Evolutionary conservation across 441 rosid species (phyloP).

Genomic region (Corymbia calophylla): DNA sequence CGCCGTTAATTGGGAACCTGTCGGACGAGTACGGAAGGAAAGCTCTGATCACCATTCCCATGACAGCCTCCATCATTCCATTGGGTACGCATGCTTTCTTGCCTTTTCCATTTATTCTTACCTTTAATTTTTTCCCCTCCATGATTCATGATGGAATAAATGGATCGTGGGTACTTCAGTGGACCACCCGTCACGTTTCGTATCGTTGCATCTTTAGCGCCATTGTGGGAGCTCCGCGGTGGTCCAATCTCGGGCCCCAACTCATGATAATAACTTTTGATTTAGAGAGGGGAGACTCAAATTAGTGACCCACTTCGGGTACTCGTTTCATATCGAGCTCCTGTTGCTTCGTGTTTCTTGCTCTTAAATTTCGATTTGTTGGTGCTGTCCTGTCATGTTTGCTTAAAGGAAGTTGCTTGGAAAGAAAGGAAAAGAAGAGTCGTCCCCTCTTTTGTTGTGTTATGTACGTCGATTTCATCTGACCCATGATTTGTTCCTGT

Average conservation of each 20-base stretch:
- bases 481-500: neutral
- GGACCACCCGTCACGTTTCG: neutral
- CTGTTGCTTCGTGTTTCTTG: neutral
- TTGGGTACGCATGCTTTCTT: conserved; percentile 15
- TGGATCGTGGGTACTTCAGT: neutral
- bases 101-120: neutral
- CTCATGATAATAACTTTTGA: neutral
- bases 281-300: neutral
- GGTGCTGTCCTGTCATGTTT: neutral
- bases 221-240: neutral
- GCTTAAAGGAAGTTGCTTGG: neutral
- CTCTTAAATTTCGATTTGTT: neutral
- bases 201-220: neutral
- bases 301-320: neutral
- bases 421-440: neutral
- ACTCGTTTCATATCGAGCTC: neutral
- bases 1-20: conserved; percentile 60
- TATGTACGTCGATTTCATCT: neutral
- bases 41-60: conserved; percentile 51
- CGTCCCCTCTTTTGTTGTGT: neutral
- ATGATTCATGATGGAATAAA: neutral
- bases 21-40: conserved; percentile 65
- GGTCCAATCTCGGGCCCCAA: neutral
- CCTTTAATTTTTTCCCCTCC: neutral
- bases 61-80: conserved; percentile 45